These are phyloP conservation scores for Taiozyma sp. DNA, from an alignment of 1,139 yeast species.

Conservation along the genomic window DNA sequence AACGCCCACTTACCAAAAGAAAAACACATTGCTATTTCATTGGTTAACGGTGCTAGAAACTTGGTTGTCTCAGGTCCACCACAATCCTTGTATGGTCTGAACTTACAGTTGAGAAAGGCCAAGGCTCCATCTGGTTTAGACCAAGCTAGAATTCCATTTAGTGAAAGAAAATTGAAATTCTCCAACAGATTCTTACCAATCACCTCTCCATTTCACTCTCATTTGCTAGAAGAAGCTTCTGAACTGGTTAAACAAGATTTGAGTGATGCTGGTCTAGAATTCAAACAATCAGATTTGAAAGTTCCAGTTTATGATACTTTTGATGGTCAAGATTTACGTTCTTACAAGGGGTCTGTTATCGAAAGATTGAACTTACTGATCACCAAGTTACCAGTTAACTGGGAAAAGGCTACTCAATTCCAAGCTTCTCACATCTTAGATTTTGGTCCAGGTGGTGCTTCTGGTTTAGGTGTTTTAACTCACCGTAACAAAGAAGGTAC, in stretches of 20 bases:
- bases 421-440: conserved; percentile 85
- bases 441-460: conserved; percentile 98
- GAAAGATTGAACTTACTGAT: conserved; percentile 75
- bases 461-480: conserved; percentile 94
- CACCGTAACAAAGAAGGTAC: conserved; percentile 99
- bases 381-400: conserved; percentile 84
- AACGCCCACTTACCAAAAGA: conserved; percentile 90
- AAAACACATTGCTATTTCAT: conserved; percentile 85
- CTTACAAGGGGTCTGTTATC: conserved; percentile 44
- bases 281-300: conserved; percentile 49
- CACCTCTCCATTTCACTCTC: conserved; percentile 96
- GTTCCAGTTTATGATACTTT: conserved; percentile 92
- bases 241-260: conserved; percentile 64
- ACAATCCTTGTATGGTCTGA: conserved; percentile 95
- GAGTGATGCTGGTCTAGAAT: conserved; percentile 49
- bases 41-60: conserved; percentile 93
- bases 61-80: conserved; percentile 98
- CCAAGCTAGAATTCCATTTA: conserved; percentile 89
- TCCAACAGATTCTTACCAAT: conserved; percentile 94
- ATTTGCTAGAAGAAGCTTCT: conserved; percentile 71
- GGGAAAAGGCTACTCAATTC: conserved; percentile 89
- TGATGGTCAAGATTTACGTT: conserved; percentile 77
- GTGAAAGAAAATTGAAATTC: conserved; percentile 90
- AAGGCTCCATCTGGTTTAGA: conserved; percentile 94
- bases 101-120: conserved; percentile 84